Evolutionary conservation across 2,329 filamentous ascomycete species (phyloP).

Genomic region (Penicillium sp.): DNA sequence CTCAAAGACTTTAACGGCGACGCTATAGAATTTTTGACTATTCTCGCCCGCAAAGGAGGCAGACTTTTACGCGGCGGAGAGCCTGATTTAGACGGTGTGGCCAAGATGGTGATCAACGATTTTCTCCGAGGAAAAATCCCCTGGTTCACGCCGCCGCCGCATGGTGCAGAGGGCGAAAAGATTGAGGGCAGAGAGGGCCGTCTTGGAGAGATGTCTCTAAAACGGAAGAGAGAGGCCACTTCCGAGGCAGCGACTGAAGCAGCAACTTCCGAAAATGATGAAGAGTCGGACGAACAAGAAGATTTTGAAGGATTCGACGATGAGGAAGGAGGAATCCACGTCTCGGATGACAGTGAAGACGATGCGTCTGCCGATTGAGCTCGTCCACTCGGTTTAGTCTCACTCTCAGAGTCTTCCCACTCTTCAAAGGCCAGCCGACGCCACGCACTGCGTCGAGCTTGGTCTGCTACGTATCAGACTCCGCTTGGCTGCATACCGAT

Average conservation of each 20-base stretch:
- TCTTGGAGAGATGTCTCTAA: slow-evolving; percentile 76
- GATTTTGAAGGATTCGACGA: slow-evolving; percentile 19
- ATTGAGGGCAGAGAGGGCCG: slow-evolving; percentile 71
- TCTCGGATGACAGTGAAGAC: slow-evolving; percentile 17
- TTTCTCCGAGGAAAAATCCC: slow-evolving; percentile 93
- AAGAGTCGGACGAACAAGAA: slow-evolving; percentile 30
- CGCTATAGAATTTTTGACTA: slow-evolving; percentile 77
- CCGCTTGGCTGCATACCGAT: slow-evolving; percentile 5
- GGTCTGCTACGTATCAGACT: slow-evolving; percentile 1
- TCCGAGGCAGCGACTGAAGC: slow-evolving; percentile 27
- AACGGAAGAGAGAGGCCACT: slow-evolving; percentile 68
- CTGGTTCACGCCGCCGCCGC: slow-evolving; percentile 85
- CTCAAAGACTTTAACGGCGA: slow-evolving; percentile 62
- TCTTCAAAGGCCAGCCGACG: slow-evolving; percentile 23
- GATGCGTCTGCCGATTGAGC: slow-evolving; percentile 8
- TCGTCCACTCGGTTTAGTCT: neutral
- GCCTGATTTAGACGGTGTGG: slow-evolving; percentile 88
- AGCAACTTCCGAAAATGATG: slow-evolving; percentile 28
- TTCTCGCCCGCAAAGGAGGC: slow-evolving; percentile 81
- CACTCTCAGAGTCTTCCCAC: neutral
- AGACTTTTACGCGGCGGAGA: slow-evolving; percentile 88
- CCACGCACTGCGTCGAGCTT: neutral
- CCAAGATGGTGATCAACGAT: slow-evolving; percentile 95
- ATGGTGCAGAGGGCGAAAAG: slow-evolving; percentile 44
- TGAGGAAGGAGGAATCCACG: slow-evolving; percentile 33